phyloP scores from a whole-genome alignment of 164 flowering plant genomes.

The Umbellularia californica region DNA sequence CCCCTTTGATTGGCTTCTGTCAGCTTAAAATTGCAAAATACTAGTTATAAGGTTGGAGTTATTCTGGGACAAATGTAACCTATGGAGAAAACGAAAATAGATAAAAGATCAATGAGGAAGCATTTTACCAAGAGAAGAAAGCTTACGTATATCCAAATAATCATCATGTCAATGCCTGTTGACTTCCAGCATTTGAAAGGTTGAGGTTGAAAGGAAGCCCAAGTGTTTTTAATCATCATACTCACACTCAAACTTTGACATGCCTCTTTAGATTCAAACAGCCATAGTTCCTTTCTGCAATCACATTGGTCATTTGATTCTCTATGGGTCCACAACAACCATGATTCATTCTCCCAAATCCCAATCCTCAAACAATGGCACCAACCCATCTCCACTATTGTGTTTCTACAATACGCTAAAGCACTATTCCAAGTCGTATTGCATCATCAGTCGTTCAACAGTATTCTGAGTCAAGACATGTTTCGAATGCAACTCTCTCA shows the following conservation, averaged over 20 bases:
- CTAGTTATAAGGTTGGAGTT: no score
- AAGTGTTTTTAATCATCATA: neutral
- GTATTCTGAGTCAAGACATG: slow-evolving; percentile 46
- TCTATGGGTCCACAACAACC: neutral
- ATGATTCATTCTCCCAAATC: neutral
- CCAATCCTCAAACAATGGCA: neutral
- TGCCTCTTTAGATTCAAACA: neutral
- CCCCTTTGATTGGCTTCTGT: no score
- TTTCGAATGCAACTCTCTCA: slow-evolving; percentile 50
- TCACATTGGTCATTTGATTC: neutral
- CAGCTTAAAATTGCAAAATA: no score
- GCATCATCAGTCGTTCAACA: slow-evolving; percentile 77
- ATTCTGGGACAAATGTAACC: neutral
- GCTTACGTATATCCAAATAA: neutral
- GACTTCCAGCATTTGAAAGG: neutral
- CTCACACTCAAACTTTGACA: neutral
- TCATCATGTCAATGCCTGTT: neutral
- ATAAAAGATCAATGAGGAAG: neutral
- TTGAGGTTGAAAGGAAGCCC: neutral
- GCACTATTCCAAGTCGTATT: slow-evolving; percentile 52
- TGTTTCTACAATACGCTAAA: neutral
- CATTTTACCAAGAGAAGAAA: neutral
- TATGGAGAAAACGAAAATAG: neutral
- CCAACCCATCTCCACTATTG: neutral
- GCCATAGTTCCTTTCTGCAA: neutral